Percentiles rank a stretch among this genome's conserved stretches.
Conservation (phyloP, 192 early-diverging fungal genomes). For the Backusella luteola region DNA sequence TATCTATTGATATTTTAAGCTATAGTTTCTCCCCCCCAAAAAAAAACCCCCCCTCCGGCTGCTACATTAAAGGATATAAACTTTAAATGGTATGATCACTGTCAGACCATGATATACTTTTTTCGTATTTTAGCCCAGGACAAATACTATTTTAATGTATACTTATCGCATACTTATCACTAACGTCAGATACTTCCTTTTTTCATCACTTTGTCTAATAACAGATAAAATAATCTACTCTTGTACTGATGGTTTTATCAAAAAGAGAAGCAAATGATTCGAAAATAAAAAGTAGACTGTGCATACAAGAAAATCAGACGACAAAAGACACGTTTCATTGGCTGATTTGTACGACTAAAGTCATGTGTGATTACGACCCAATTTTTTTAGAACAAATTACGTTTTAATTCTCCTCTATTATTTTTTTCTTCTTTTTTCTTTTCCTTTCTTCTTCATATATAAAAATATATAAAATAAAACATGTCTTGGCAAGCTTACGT, state of each 20-base stretch:
- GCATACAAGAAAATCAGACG: conserved; percentile 5
- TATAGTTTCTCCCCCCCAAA: background rate
- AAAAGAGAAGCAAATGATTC: background rate
- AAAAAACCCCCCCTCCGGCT: background rate
- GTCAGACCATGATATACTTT: background rate
- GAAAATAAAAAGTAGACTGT: background rate
- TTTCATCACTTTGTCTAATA: background rate
- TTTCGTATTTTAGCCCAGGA: background rate
- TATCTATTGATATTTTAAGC: background rate
- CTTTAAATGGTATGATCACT: background rate
- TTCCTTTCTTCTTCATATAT: conserved; percentile 1
- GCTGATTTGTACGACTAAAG: background rate
- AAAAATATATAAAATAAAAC: conserved; percentile 29
- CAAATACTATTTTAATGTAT: background rate
- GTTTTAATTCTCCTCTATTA: background rate
- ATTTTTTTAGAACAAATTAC: background rate
- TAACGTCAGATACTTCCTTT: background rate
- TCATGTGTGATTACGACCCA: background rate
- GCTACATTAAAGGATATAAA: background rate
- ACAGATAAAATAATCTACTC: background rate
- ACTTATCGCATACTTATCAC: background rate
- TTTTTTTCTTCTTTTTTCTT: conserved; percentile 7
- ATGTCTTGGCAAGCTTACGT: conserved; percentile 87
- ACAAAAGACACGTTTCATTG: conserved; percentile 3
- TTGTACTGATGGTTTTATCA: background rate